These are phyloP conservation scores for slime mould (Dictyostelium discoideum) DNA, from an alignment of 78 protist genomes.

Conservation along the genomic window DNA sequence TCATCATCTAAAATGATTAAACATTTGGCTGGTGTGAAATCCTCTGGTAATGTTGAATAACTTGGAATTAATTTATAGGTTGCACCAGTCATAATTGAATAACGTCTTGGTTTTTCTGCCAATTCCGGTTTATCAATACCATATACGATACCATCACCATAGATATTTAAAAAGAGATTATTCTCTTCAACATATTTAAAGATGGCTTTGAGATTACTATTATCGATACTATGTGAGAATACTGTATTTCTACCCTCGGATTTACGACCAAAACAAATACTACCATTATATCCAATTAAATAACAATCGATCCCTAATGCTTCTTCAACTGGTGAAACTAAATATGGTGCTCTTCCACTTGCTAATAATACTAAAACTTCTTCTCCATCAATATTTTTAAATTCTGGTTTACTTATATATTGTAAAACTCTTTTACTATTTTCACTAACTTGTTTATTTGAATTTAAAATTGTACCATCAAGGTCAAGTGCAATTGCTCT, in stretches of 20 bases:
- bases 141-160: slow-evolving; percentile 36
- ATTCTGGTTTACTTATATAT: background rate
- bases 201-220: background rate
- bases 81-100: slow-evolving; percentile 66
- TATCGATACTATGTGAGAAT: background rate
- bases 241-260: slow-evolving; percentile 12
- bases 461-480: slow-evolving; percentile 63
- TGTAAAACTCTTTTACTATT: slow-evolving; percentile 55
- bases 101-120: background rate
- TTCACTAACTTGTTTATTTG: slow-evolving; percentile 56
- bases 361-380: slow-evolving; percentile 23
- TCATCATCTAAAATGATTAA: slow-evolving; percentile 47
- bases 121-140: background rate
- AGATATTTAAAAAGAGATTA: slow-evolving; percentile 37
- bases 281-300: slow-evolving; percentile 63
- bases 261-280: slow-evolving; percentile 26
- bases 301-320: slow-evolving; percentile 41
- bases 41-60: background rate
- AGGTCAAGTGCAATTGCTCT: slow-evolving; percentile 56
- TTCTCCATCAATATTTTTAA: background rate
- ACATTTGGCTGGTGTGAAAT: slow-evolving; percentile 31
- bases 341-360: slow-evolving; percentile 70
- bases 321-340: slow-evolving; percentile 14
- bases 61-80: slow-evolving; percentile 10
- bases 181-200: slow-evolving; percentile 40